Percentiles rank a stretch among this genome's conserved stretches.
Conservation (phyloP, 139 green algal genomes). For the Zygnema circumcarinatum region DNA sequence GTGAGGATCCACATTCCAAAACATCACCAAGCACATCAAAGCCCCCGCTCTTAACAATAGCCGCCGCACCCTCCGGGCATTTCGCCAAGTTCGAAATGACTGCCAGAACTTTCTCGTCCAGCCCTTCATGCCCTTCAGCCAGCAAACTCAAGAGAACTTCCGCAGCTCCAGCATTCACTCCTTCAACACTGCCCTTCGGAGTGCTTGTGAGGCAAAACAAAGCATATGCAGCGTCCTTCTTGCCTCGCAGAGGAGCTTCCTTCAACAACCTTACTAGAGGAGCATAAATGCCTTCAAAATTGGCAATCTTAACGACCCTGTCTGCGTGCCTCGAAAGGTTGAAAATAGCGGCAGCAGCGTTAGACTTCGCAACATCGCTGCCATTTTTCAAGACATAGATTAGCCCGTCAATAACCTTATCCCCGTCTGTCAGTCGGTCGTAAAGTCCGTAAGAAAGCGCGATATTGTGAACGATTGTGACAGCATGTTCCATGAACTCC, state of each 20-base stretch:
- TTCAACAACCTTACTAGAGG: neutral
- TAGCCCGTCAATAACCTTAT: neutral
- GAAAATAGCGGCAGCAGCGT: neutral
- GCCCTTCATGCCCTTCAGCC: neutral
- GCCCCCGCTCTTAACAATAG: neutral
- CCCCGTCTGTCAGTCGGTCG: neutral
- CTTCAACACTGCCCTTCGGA: neutral
- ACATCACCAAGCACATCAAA: neutral
- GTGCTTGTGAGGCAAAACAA: neutral
- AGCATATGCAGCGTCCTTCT: neutral
- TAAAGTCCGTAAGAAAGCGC: neutral
- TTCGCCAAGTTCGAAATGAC: neutral
- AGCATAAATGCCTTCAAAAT: neutral
- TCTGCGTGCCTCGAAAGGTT: neutral
- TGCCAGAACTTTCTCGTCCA: neutral
- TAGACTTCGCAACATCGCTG: neutral
- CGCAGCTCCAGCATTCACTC: neutral
- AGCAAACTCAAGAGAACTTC: neutral
- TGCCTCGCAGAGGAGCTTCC: neutral
- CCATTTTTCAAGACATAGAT: neutral
- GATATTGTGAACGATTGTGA: neutral
- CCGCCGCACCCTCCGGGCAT: neutral
- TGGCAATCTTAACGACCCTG: neutral
- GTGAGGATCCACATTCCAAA: neutral
- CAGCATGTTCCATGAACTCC: neutral